Conservation (phyloP, 441 rosid genomes). For the Viola pubescens region DNA sequence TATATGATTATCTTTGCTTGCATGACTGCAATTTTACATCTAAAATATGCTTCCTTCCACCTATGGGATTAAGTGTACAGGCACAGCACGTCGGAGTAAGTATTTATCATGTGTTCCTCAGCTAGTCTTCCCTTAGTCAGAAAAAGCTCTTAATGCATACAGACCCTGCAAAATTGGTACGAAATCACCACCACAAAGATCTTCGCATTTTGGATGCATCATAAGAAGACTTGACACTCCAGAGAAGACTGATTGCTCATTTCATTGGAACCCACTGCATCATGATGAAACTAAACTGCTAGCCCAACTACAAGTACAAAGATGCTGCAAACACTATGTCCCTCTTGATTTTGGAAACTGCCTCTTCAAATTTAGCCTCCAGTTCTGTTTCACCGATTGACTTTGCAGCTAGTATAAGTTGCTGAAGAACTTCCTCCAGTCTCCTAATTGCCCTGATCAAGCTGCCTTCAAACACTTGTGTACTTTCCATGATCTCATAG, state of each 20-base stretch:
- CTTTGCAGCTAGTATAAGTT: constrained; percentile 82
- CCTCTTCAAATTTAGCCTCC: constrained; percentile 77
- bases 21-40: no score
- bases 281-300: neutral
- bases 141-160: neutral
- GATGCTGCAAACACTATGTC: constrained; percentile 99
- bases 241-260: neutral
- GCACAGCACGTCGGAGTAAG: no score
- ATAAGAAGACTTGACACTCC: neutral
- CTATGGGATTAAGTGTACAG: no score
- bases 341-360: constrained; percentile 88
- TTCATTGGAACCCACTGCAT: no score
- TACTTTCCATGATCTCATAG: constrained; percentile 87
- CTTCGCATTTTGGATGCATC: neutral
- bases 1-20: no score
- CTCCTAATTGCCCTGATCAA: constrained; percentile 98
- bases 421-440: constrained; percentile 92
- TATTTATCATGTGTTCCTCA: neutral
- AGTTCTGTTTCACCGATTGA: constrained; percentile 87
- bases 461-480: constrained; percentile 92
- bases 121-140: neutral
- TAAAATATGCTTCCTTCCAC: no score
- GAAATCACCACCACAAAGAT: neutral
- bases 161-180: neutral
- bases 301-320: constrained; percentile 51